A percentile compares a stretch with the other conserved stretches of the same genome.
Evolutionary conservation across 2,329 filamentous ascomycete species (phyloP).

Genomic region (Verticillium dahliae): DNA sequence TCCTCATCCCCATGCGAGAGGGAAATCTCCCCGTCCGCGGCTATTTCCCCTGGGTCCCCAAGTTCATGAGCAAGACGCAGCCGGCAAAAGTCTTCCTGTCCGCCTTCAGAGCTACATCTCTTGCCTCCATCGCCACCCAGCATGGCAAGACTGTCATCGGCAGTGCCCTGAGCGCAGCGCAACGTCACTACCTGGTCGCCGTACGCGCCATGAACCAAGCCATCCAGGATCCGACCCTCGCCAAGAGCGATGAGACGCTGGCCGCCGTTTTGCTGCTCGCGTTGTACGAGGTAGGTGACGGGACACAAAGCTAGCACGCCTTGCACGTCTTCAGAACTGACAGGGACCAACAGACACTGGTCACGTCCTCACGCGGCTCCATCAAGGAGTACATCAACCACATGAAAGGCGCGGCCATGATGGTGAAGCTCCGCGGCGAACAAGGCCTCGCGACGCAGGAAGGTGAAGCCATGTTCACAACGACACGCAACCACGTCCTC

Average conservation of each 20-base stretch:
- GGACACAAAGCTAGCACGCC: background rate
- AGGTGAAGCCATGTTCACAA: constrained; percentile 15
- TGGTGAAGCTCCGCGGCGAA: constrained; percentile 13
- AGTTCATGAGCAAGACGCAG: constrained; percentile 7
- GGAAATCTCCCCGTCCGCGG: constrained; percentile 3
- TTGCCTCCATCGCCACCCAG: constrained; percentile 8
- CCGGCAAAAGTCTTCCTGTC: constrained; percentile 10
- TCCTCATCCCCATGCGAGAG: constrained; percentile 6
- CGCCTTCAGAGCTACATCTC: constrained; percentile 11
- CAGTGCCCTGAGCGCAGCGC: constrained; percentile 6
- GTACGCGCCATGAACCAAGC: constrained; percentile 11
- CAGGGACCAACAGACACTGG: constrained; percentile 4
- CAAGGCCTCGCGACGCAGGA: constrained; percentile 11
- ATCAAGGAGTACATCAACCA: constrained; percentile 14
- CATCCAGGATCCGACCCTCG: constrained; percentile 9
- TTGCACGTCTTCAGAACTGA: background rate
- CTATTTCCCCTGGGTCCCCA: constrained; percentile 10
- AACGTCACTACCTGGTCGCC: constrained; percentile 11
- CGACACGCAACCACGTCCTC: constrained; percentile 14
- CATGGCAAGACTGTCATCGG: constrained; percentile 1
- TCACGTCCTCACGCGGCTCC: constrained; percentile 8
- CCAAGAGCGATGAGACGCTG: constrained; percentile 10
- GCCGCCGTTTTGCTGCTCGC: constrained; percentile 10
- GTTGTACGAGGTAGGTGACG: constrained; percentile 8
- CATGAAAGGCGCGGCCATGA: constrained; percentile 15